These are phyloP conservation scores for Hysterium pulicare DNA, from an alignment of 2,329 filamentous ascomycete species.

Conservation along the genomic window DNA sequence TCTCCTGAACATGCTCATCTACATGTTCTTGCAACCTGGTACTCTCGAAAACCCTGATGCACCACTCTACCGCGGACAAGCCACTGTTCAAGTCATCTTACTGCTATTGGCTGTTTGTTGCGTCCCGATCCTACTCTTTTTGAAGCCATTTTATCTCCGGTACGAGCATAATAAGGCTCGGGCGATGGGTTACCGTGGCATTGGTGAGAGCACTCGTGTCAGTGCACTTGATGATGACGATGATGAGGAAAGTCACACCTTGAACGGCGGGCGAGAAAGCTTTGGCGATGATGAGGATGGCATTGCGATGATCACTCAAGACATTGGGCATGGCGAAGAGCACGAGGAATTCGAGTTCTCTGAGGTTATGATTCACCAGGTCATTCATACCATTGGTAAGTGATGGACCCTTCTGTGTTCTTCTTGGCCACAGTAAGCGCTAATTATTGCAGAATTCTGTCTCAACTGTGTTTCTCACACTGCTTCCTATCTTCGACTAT, in stretches of 20 bases:
- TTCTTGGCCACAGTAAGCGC: slow-evolving; percentile 5
- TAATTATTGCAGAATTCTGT: slow-evolving; percentile 75
- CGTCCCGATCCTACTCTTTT: slow-evolving; percentile 85
- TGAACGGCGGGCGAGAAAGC: slow-evolving; percentile 61
- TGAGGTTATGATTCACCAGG: slow-evolving; percentile 97
- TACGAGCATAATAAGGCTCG: slow-evolving; percentile 89
- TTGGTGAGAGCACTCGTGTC: slow-evolving; percentile 83
- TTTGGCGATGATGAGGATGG: slow-evolving; percentile 75
- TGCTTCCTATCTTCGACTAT: slow-evolving; percentile 95
- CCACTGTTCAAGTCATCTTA: slow-evolving; percentile 69
- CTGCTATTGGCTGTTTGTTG: slow-evolving; percentile 79
- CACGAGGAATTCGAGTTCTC: slow-evolving; percentile 97
- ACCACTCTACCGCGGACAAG: slow-evolving; percentile 75
- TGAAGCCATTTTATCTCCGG: slow-evolving; percentile 94
- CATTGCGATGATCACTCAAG: slow-evolving; percentile 83
- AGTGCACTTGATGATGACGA: slow-evolving; percentile 90
- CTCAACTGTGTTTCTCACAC: slow-evolving; percentile 99
- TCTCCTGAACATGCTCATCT: slow-evolving; percentile 97
- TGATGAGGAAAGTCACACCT: slow-evolving; percentile 57
- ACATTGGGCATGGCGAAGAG: slow-evolving; percentile 68
- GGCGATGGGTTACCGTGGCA: slow-evolving; percentile 84
- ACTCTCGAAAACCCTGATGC: slow-evolving; percentile 59
- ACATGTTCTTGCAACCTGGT: slow-evolving; percentile 95
- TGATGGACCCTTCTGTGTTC: slow-evolving; percentile 19
- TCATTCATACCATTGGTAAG: slow-evolving; percentile 97